Conservation (phyloP, 2,329 filamentous ascomycete genomes). For the Curvularia verruculosa region DNA sequence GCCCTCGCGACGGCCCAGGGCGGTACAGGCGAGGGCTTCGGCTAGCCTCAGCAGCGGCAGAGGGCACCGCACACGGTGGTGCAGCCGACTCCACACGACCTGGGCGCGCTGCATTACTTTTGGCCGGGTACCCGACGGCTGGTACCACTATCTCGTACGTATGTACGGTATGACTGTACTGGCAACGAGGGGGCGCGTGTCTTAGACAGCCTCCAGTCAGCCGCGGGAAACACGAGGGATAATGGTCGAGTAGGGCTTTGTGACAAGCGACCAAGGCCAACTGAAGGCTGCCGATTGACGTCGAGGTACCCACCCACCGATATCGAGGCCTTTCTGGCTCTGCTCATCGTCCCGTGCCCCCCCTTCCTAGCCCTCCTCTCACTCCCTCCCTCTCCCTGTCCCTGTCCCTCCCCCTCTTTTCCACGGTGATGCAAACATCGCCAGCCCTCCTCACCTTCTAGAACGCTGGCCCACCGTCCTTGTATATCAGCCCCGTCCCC, state of each 20-base stretch:
- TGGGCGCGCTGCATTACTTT: conserved; percentile 23
- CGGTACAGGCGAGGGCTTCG: conserved; percentile 16
- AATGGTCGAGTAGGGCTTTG: conserved; percentile 8
- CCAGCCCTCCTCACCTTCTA: conserved; percentile 17
- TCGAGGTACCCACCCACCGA: conserved; percentile 37
- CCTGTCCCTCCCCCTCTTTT: conserved; percentile 14
- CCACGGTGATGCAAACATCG: conserved; percentile 30
- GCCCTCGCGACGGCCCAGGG: conserved; percentile 26
- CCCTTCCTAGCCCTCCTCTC: background rate
- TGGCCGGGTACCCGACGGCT: conserved; percentile 15
- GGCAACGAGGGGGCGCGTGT: conserved; percentile 14
- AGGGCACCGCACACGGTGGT: conserved; percentile 18
- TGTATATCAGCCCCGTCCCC: conserved; percentile 30
- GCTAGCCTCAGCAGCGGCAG: conserved; percentile 31
- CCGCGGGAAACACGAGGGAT: conserved; percentile 16
- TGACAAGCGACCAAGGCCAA: conserved; percentile 29
- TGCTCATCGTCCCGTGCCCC: conserved; percentile 16
- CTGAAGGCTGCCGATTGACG: conserved; percentile 38
- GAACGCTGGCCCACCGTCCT: conserved; percentile 21
- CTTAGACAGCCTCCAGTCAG: conserved; percentile 18
- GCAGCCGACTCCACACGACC: conserved; percentile 23
- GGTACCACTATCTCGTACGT: no score
- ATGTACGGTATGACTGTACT: conserved; percentile 6
- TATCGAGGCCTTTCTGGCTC: conserved; percentile 25
- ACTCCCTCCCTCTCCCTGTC: conserved; percentile 2